Percentiles rank a stretch among this genome's conserved stretches.
Evolutionary conservation across 2,329 filamentous ascomycete species (phyloP).

Genomic region (Colletotrichum falcatum): DNA sequence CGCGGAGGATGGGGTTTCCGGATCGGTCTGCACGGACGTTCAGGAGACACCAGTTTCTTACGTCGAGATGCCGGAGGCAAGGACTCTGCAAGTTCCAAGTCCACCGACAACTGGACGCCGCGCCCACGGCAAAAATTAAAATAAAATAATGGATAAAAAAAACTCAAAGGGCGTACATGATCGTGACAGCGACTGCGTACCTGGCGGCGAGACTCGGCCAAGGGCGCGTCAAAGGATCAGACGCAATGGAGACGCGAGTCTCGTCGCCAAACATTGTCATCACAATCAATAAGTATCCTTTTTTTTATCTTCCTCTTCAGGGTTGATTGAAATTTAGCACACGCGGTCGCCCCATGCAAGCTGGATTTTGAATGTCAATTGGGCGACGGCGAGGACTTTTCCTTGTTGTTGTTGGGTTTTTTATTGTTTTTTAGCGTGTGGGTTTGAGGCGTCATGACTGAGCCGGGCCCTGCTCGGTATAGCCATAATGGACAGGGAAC

Average conservation of each 20-base stretch:
- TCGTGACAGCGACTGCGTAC: neutral
- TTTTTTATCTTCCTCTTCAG: neutral
- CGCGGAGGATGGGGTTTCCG: neutral
- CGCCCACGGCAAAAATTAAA: neutral
- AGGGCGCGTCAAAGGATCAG: neutral
- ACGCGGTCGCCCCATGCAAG: neutral
- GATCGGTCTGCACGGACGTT: neutral
- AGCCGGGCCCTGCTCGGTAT: slow-evolving; percentile 12
- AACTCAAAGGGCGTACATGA: neutral
- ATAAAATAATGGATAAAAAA: neutral
- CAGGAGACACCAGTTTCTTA: neutral
- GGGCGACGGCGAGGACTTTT: neutral
- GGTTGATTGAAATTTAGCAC: neutral
- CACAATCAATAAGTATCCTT: no score
- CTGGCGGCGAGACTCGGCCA: neutral
- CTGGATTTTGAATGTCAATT: neutral
- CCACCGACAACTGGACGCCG: neutral
- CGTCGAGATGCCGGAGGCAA: slow-evolving; percentile 5
- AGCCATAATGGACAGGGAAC: slow-evolving; percentile 18
- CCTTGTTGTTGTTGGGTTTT: no score
- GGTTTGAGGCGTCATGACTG: neutral
- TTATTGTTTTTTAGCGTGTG: neutral
- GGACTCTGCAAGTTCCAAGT: neutral
- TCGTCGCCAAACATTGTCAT: neutral
- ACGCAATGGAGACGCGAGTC: neutral